Percentiles rank a stretch among this genome's conserved stretches.
These are phyloP conservation scores for Termitomyces sp. DNA, from an alignment of 768 basidiomycete species.

Conservation along the genomic window DNA sequence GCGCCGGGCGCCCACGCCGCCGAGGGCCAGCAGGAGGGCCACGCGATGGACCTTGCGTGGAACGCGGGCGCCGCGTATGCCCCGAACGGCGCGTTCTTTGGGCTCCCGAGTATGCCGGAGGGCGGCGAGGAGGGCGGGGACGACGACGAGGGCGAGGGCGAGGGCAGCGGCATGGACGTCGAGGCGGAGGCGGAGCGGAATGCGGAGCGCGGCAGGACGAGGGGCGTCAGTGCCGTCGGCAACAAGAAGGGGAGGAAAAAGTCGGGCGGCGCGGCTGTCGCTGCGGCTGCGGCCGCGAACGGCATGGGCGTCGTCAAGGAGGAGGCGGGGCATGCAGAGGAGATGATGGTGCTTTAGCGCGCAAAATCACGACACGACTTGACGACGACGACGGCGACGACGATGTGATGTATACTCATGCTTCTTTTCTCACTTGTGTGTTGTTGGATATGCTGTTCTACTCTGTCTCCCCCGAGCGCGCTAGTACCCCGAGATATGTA, in stretches of 20 bases:
- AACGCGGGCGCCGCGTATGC: background rate
- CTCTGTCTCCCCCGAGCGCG: no score
- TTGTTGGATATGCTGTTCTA: background rate
- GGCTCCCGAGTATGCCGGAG: conserved; percentile 27
- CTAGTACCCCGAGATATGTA: no score
- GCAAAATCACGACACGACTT: background rate
- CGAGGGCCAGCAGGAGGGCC: background rate
- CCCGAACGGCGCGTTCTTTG: background rate
- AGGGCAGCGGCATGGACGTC: conserved; percentile 11
- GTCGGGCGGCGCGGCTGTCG: background rate
- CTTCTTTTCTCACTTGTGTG: background rate
- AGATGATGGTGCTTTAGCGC: conserved; percentile 18
- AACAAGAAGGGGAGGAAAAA: conserved; percentile 6
- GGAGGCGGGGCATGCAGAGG: conserved; percentile 13
- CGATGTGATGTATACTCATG: background rate
- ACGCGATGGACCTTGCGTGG: background rate
- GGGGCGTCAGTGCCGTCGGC: conserved; percentile 7
- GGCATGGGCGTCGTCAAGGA: conserved; percentile 3
- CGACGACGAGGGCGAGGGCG: background rate
- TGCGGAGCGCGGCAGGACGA: conserved; percentile 13
- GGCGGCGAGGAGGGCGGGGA: background rate
- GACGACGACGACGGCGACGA: background rate
- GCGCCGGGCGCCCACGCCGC: no score
- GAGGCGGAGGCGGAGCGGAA: conserved; percentile 9
- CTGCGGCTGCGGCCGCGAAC: background rate